Evolutionary conservation across 805 yeast genomes (phyloP), one percentile per base, ranked within the genome.

Genomic region (Cyberlindnera sargentensis): DNA sequence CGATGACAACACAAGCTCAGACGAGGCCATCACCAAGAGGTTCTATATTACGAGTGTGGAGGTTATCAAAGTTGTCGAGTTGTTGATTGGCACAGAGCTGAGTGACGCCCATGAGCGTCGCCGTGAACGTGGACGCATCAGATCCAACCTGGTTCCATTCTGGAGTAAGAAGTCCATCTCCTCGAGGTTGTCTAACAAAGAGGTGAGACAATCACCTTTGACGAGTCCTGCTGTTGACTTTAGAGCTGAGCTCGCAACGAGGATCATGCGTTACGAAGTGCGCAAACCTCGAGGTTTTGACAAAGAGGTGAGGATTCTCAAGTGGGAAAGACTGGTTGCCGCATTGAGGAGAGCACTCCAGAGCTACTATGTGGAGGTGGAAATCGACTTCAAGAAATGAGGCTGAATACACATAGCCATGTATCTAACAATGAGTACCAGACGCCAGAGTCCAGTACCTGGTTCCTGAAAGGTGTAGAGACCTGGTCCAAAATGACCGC

Each of bases 251-350:
- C 64, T 80, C 47, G 84, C 84, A 3, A 76, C 76, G 45, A 66
- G 85, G 56, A 79, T 80, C 25, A 79, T 80, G 83, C 73, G 73
- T 20, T 80, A 80, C 56, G 78, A 75, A 45, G 63, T 68, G 29
- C 68, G 84, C 52, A 78, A 77, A 51, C 86, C 85, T 27, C 66
- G 85, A 52, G 84, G 84, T 1, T 79, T 80, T 60, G 84, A 80
- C 55, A 80, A 80, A 60, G 84, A 78, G 51, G 83, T 80, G 32
- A 62, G 84, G 37, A 78, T 80, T 37, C 59, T 80, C 48, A 68
- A 72, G 44, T 80, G 85, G 85, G 76, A 71, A 40, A 76, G 71
- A 47, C 64, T 80, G 43, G 71, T 68, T 5, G 78, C 82, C 3
- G 84, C 85, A 27, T 65, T 80, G 46, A 70, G 66, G 56, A 70